These are phyloP conservation scores for Pythium graminicola DNA, from an alignment of 352 stramenopile genomes.

Conservation along the genomic window DNA sequence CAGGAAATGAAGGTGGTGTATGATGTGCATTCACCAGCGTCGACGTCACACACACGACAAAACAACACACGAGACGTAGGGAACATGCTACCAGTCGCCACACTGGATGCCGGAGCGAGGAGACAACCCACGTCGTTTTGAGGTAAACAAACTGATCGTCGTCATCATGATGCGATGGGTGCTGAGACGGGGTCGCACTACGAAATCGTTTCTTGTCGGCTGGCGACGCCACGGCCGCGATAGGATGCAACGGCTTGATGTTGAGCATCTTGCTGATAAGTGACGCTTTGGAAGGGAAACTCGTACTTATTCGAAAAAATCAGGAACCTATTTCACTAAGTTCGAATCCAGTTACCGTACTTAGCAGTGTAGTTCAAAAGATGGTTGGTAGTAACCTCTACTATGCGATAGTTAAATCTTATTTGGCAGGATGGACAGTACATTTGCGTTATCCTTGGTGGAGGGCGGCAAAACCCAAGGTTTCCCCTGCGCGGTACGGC, in stretches of 20 bases:
- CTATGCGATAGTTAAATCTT: neutral
- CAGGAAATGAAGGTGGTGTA: slow-evolving; percentile 30
- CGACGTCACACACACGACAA: slow-evolving; percentile 35
- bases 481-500: neutral
- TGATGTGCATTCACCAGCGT: slow-evolving; percentile 32
- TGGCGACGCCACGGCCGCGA: slow-evolving; percentile 4
- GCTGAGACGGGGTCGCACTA: neutral
- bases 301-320: slow-evolving; percentile 1
- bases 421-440: neutral
- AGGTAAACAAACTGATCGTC: slow-evolving; percentile 11
- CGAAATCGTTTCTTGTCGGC: neutral
- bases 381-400: neutral
- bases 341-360: neutral
- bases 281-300: neutral
- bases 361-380: neutral
- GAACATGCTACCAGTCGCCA: slow-evolving; percentile 33
- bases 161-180: neutral
- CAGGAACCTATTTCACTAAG: neutral
- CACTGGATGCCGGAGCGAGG: slow-evolving; percentile 35
- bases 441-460: neutral
- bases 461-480: slow-evolving; percentile 5
- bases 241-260: slow-evolving; percentile 1
- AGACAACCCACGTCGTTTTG: slow-evolving; percentile 27
- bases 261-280: neutral
- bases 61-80: slow-evolving; percentile 28